A percentile compares a stretch with the other conserved stretches of the same genome.
Conservation (phyloP, 495 filamentous ascomycete species). For the Podospora pseudoanserina region DNA sequence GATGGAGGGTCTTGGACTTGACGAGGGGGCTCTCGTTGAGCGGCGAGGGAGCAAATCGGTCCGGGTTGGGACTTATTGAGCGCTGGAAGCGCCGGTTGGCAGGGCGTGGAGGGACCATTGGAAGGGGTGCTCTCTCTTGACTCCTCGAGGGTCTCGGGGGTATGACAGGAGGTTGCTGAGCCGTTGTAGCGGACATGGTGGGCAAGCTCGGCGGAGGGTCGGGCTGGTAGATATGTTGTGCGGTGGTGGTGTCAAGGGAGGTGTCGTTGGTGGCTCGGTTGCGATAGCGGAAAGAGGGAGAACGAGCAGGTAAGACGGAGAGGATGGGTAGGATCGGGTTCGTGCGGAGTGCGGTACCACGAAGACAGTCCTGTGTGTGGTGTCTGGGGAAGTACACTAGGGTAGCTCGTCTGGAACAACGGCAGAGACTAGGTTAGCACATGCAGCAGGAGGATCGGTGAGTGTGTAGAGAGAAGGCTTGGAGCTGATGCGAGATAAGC, state of each 20-base stretch:
- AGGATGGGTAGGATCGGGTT: conserved; percentile 5
- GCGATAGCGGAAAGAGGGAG: conserved; percentile 1
- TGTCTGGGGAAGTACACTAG: conserved; percentile 7
- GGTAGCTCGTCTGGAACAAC: conserved; percentile 1
- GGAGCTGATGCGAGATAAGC: conserved; percentile 28
- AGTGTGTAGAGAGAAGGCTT: conserved; percentile 11
- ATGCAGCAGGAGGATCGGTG: conserved; percentile 25
- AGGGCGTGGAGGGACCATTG: conserved; percentile 70
- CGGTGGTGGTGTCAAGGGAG: conserved; percentile 1
- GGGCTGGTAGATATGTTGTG: neutral
- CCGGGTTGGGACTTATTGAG: conserved; percentile 70
- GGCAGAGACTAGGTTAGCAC: conserved; percentile 15
- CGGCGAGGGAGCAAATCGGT: conserved; percentile 79
- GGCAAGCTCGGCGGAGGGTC: conserved; percentile 11
- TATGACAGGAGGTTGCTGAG: conserved; percentile 55
- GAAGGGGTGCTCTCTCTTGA: conserved; percentile 43
- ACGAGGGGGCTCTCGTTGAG: conserved; percentile 60
- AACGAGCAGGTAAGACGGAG: neutral
- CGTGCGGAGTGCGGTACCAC: conserved; percentile 6
- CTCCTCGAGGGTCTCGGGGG: conserved; percentile 61
- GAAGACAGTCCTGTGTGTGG: neutral
- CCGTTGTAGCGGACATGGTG: conserved; percentile 44
- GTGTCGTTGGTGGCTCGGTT: neutral
- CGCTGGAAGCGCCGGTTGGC: conserved; percentile 62
- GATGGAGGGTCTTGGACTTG: conserved; percentile 29